These are phyloP conservation scores for Zymoseptoria tritici DNA, from an alignment of 2,329 filamentous ascomycete genomes.

Conservation along the genomic window DNA sequence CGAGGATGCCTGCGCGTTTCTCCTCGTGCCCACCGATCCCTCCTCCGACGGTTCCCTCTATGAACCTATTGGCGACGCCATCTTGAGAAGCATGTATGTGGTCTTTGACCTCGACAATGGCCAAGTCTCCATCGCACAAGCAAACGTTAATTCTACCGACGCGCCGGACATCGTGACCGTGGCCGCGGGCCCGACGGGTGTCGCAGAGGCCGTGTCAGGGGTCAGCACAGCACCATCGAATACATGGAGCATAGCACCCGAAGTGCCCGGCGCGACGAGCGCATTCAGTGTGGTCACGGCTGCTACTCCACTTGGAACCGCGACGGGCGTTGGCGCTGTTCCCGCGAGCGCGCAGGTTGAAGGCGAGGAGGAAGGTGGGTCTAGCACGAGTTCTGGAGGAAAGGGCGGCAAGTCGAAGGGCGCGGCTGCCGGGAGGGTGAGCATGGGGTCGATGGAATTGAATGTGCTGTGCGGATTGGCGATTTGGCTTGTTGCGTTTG, in stretches of 20 bases:
- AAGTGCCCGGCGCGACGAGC: constrained; percentile 12
- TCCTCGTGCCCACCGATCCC: constrained; percentile 15
- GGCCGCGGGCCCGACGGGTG: constrained; percentile 20
- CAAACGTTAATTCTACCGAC: constrained; percentile 19
- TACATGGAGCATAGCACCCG: constrained; percentile 17
- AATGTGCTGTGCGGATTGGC: constrained; percentile 7
- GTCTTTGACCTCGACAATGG: constrained; percentile 32
- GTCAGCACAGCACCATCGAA: constrained; percentile 15
- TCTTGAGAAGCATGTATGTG: constrained; percentile 29
- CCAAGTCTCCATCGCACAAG: constrained; percentile 29
- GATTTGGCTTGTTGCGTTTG: constrained; percentile 8
- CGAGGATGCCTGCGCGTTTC: constrained; percentile 22
- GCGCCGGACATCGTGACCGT: constrained; percentile 21
- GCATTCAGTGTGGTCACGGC: constrained; percentile 18
- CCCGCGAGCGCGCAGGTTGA: constrained; percentile 17
- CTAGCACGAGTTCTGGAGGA: background rate
- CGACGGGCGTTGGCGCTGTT: constrained; percentile 26
- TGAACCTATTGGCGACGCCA: constrained; percentile 25
- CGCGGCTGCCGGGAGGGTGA: background rate
- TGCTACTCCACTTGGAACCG: constrained; percentile 21
- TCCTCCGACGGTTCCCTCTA: constrained; percentile 12
- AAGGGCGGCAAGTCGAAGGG: background rate
- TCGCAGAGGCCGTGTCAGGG: constrained; percentile 20
- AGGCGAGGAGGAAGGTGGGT: background rate
- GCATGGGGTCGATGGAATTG: constrained; percentile 4